phyloP scores from a whole-genome alignment of 2,329 filamentous ascomycete species.

The Monosporascus sp. region DNA sequence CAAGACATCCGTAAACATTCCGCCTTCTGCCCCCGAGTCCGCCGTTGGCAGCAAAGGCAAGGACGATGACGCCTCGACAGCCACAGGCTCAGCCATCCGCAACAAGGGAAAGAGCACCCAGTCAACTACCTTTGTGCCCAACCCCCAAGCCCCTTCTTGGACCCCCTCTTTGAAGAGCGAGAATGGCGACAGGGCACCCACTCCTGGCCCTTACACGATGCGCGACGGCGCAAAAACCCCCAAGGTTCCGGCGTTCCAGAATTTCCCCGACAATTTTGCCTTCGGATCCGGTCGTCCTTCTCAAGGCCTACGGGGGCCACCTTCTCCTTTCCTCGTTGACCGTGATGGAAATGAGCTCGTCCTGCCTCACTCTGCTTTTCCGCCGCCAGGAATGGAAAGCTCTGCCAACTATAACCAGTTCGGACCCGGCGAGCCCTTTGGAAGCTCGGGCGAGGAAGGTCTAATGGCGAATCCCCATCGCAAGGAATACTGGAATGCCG shows the following conservation, averaged over 20 bases:
- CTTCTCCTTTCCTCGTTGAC: too few species aligned
- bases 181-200: neutral
- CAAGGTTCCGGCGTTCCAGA: neutral
- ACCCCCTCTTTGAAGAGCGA: slow-evolving; percentile 3
- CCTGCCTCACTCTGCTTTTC: too few species aligned
- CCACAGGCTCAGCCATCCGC: neutral
- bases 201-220: too few species aligned
- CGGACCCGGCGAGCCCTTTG: neutral
- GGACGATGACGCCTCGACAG: neutral
- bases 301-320: too few species aligned
- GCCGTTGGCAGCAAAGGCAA: neutral
- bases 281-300: too few species aligned
- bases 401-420: too few species aligned
- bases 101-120: neutral
- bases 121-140: slow-evolving; percentile 11
- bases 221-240: neutral
- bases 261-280: too few species aligned
- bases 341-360: too few species aligned
- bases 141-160: slow-evolving; percentile 19
- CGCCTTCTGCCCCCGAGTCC: neutral
- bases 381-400: neutral
- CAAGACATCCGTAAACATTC: neutral
- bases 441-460: neutral
- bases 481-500: slow-evolving; percentile 18
- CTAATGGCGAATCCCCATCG: slow-evolving; percentile 11